Conservation (phyloP, 2,329 filamentous ascomycete genomes). For the Lachnellula suecica region DNA sequence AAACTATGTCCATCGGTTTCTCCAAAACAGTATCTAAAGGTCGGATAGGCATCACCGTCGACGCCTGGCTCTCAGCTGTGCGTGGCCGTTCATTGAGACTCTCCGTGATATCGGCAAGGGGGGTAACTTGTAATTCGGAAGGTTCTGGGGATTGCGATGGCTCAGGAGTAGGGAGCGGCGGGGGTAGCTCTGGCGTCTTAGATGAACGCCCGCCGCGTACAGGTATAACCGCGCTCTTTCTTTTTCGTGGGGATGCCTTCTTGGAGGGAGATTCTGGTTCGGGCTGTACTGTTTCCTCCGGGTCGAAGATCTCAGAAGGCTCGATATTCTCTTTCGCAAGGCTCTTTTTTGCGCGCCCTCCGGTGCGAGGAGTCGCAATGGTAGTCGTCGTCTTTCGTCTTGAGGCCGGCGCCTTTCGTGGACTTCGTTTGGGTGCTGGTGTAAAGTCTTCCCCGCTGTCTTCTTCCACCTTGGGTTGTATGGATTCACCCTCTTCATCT, state of each 20-base stretch:
- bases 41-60: conserved; percentile 68
- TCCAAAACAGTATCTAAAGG: conserved; percentile 77
- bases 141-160: conserved; percentile 57
- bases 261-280: conserved; percentile 55
- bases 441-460: conserved; percentile 77
- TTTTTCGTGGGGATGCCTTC: conserved; percentile 62
- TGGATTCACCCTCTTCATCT: conserved; percentile 71
- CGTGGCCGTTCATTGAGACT: conserved; percentile 62
- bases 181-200: conserved; percentile 31
- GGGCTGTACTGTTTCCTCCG: conserved; percentile 48
- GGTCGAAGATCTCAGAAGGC: conserved; percentile 59
- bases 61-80: conserved; percentile 46
- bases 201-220: conserved; percentile 27
- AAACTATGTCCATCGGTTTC: conserved; percentile 88
- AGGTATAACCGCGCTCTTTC: conserved; percentile 61
- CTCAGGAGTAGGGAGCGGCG: conserved; percentile 48
- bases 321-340: conserved; percentile 50
- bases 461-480: conserved; percentile 57
- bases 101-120: conserved; percentile 73
- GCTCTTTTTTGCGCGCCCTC: conserved; percentile 41
- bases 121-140: conserved; percentile 50
- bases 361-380: conserved; percentile 23
- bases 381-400: conserved; percentile 44
- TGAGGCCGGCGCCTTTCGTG: conserved; percentile 53
- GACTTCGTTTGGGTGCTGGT: conserved; percentile 57